phyloP scores from a whole-genome alignment of 129 eudicot species.

The Arctium lappa region DNA sequence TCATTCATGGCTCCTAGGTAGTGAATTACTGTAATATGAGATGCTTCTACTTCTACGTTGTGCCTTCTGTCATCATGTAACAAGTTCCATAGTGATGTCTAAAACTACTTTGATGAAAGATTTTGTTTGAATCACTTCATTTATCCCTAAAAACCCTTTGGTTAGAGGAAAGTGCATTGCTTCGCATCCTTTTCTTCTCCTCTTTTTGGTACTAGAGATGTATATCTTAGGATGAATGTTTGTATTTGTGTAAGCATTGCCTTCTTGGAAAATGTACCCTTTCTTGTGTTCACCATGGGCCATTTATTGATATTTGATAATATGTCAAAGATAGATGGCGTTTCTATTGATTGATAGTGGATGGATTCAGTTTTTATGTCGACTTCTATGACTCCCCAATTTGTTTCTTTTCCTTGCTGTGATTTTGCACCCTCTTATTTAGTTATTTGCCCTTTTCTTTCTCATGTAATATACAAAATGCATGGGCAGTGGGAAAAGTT shows the following conservation, averaged over 20 bases:
- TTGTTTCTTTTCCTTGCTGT: not conserved
- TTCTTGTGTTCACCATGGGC: not conserved
- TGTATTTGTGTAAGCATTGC: not conserved
- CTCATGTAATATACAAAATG: not conserved
- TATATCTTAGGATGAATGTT: not conserved
- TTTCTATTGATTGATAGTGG: not conserved
- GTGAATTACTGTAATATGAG: not conserved
- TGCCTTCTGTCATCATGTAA: not conserved
- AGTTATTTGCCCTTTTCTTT: not conserved
- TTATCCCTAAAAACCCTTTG: not conserved
- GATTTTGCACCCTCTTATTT: not conserved
- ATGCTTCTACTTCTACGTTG: constrained; percentile 8
- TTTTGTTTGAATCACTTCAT: not conserved
- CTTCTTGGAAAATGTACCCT: not conserved
- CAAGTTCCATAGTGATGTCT: not conserved
- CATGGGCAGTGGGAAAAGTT: not conserved
- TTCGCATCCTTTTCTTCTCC: not conserved
- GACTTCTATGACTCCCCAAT: not conserved
- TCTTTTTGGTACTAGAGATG: not conserved
- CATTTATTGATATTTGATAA: not conserved
- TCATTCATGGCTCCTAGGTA: not conserved
- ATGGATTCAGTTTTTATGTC: not conserved
- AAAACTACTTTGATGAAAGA: not conserved
- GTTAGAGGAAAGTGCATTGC: not conserved
- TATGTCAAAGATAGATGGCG: not conserved